Percentiles rank a stretch among this genome's conserved stretches.
phyloP scores from a whole-genome alignment of 23 red algal genomes.

The Gracilaria vermiculophylla region DNA sequence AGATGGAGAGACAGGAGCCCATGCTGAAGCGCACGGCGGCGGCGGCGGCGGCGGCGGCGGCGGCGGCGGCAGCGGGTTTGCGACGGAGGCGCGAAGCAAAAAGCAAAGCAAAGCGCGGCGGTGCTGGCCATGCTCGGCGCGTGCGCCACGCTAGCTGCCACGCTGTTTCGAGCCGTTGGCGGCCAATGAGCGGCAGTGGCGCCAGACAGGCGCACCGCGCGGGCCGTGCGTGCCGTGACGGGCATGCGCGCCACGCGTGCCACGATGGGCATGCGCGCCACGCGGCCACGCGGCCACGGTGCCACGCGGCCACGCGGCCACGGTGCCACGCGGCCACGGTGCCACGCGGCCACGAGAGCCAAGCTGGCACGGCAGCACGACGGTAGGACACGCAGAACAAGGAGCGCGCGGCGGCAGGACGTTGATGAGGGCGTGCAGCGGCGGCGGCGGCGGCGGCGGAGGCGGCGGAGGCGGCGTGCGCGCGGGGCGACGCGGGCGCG shows the following conservation, averaged over 20 bases:
- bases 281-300: neutral
- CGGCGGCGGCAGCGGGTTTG: neutral
- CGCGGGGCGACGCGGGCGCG: neutral
- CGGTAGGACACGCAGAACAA: too few relatives aligned
- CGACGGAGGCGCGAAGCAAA: neutral
- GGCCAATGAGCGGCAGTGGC: neutral
- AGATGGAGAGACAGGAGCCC: slow-evolving; percentile 10
- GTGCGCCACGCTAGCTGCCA: neutral
- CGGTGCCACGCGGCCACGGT: neutral
- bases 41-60: neutral
- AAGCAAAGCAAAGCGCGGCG: too few relatives aligned
- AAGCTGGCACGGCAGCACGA: too few relatives aligned
- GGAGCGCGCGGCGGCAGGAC: too few relatives aligned
- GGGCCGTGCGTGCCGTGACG: neutral
- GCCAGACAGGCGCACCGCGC: neutral
- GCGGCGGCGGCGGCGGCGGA: neutral
- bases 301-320: neutral
- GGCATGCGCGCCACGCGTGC: neutral
- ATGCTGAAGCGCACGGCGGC: neutral
- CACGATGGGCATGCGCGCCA: too few relatives aligned
- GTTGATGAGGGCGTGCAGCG: neutral
- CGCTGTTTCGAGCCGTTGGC: neutral
- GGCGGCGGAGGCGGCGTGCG: neutral
- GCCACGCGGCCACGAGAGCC: too few relatives aligned
- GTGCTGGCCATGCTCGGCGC: too few relatives aligned